phyloP scores from a whole-genome alignment of 345 rosid species.

The Zanthoxylum bungeanum region DNA sequence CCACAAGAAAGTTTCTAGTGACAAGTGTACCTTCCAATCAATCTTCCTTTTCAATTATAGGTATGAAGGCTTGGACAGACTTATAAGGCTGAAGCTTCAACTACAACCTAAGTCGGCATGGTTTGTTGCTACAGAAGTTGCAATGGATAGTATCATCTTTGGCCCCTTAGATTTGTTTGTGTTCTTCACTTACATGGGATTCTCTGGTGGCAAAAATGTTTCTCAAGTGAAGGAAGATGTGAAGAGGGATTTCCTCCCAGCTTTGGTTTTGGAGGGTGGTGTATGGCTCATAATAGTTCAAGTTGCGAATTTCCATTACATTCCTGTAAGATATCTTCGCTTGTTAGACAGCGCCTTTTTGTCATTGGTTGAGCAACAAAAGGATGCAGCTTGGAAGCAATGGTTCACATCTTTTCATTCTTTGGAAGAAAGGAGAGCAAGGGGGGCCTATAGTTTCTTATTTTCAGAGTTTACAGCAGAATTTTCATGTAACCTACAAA shows the following conservation, averaged over 20 bases:
- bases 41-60: constrained; percentile 27
- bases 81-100: constrained; percentile 61
- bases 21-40: neutral
- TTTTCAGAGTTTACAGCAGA: constrained; percentile 3
- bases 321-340: constrained; percentile 82
- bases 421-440: constrained; percentile 51
- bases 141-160: constrained; percentile 81
- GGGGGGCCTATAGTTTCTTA: constrained; percentile 41
- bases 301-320: constrained; percentile 75
- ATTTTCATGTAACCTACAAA: constrained; percentile 11
- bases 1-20: neutral
- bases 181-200: constrained; percentile 92
- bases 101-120: constrained; percentile 59
- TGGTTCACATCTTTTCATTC: constrained; percentile 60
- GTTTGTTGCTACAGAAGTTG: constrained; percentile 85
- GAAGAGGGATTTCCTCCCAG: constrained; percentile 94
- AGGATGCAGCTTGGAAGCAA: constrained; percentile 94
- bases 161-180: constrained; percentile 80
- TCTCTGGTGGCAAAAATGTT: constrained; percentile 59
- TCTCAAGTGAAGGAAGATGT: constrained; percentile 74
- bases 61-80: constrained; percentile 80
- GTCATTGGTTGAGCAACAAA: constrained; percentile 90
- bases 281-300: constrained; percentile 87
- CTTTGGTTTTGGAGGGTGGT: constrained; percentile 79
- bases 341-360: constrained; percentile 82